Percentiles rank a stretch among this genome's conserved stretches.
Evolutionary conservation across 352 stramenopile species (phyloP).

Genomic region (Elongisporangium prolatum): DNA sequence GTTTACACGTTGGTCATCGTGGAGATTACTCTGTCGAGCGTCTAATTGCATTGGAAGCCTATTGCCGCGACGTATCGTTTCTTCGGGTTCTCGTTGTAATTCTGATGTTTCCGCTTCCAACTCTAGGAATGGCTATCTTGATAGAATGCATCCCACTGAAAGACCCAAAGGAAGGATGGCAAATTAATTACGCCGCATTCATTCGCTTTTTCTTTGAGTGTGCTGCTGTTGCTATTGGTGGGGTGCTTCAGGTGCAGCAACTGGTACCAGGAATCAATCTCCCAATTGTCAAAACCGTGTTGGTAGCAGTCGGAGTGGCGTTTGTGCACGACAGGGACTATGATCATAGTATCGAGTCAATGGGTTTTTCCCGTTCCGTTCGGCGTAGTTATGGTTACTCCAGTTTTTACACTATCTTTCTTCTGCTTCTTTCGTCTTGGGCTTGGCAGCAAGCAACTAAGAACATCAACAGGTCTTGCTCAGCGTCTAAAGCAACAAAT

Average conservation of each 20-base stretch:
- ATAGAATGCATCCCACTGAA: conserved; percentile 20
- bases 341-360: conserved; percentile 9
- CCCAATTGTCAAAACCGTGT: background rate
- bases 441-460: conserved; percentile 2
- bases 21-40: conserved; percentile 11
- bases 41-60: conserved; percentile 3
- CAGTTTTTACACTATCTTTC: background rate
- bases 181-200: conserved; percentile 21
- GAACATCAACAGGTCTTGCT: background rate
- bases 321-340: background rate
- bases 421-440: conserved; percentile 15
- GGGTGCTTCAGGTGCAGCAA: conserved; percentile 2
- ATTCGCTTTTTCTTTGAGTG: conserved; percentile 10
- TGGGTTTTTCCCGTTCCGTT: conserved; percentile 26
- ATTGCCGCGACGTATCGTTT: background rate
- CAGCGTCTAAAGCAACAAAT: conserved; percentile 1
- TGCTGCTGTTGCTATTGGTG: conserved; percentile 6
- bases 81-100: conserved; percentile 3
- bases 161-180: conserved; percentile 6
- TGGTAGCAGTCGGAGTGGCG: conserved; percentile 4
- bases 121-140: conserved; percentile 8
- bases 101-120: conserved; percentile 6
- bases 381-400: conserved; percentile 13
- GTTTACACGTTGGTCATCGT: conserved; percentile 7
- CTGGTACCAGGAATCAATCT: background rate